Conservation (phyloP, 805 yeast genomes). For the Starmerella stellata region DNA sequence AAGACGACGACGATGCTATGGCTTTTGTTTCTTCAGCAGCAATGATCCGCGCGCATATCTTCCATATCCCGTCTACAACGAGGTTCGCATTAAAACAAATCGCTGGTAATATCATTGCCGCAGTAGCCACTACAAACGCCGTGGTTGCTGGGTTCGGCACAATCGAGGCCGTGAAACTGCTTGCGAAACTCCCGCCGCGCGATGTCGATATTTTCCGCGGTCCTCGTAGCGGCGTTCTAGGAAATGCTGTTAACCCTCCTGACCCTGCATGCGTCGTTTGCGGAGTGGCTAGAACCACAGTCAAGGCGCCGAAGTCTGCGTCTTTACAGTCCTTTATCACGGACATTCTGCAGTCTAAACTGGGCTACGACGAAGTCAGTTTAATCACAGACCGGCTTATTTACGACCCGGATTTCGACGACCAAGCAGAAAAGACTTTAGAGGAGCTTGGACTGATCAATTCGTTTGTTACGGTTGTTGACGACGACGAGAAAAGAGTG, state of each 20-base stretch:
- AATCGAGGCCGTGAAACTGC: constrained; percentile 44
- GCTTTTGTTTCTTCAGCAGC: constrained; percentile 85
- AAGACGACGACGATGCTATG: constrained; percentile 84
- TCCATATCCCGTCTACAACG: constrained; percentile 62
- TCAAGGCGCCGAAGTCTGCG: constrained; percentile 15
- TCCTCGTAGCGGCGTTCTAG: constrained; percentile 47
- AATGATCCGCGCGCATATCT: constrained; percentile 69
- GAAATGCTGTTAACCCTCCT: constrained; percentile 45
- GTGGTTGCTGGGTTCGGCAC: constrained; percentile 81
- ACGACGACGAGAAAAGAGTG: constrained; percentile 65
- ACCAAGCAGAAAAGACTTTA: constrained; percentile 37
- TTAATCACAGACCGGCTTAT: constrained; percentile 46
- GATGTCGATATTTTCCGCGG: constrained; percentile 36
- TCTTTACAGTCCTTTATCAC: constrained; percentile 39
- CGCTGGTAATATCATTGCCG: constrained; percentile 97
- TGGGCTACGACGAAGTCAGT: constrained; percentile 37
- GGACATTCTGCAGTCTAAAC: constrained; percentile 28
- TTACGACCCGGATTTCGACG: constrained; percentile 80
- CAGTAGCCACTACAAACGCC: constrained; percentile 95
- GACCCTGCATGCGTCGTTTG: constrained; percentile 50
- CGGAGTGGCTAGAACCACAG: constrained; percentile 20
- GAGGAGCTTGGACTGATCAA: constrained; percentile 42
- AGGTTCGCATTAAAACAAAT: constrained; percentile 74
- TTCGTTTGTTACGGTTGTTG: constrained; percentile 51
- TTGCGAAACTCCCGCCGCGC: constrained; percentile 20